Conservation (phyloP, 371 early-diverging fungal genomes). For the Funneliformis caledonium region DNA sequence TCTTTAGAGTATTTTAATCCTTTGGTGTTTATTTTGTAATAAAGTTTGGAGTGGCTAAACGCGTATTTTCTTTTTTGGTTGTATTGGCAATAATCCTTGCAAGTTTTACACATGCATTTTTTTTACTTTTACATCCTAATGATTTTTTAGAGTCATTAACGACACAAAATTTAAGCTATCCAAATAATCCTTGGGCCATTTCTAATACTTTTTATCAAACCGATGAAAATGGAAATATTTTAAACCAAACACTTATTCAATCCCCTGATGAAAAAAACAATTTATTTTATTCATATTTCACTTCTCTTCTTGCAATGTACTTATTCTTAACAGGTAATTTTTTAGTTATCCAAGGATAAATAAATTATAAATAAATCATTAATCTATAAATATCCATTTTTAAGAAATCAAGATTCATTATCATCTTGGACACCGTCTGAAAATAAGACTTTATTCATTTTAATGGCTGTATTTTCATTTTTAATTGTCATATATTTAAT, state of each 20-base stretch:
- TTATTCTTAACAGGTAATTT: constrained; percentile 14
- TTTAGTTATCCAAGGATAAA: too few relatives aligned
- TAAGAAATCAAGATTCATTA: too few relatives aligned
- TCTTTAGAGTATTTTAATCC: not conserved
- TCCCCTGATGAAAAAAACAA: not conserved
- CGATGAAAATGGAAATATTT: not conserved
- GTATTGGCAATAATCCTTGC: not conserved
- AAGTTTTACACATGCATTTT: constrained; percentile 22
- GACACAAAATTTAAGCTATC: not conserved
- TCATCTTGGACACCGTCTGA: too few relatives aligned
- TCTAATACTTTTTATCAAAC: not conserved
- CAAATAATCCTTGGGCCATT: constrained; percentile 28
- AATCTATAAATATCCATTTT: too few relatives aligned
- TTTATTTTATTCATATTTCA: not conserved
- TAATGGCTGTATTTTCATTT: constrained; percentile 7
- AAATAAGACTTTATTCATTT: too few relatives aligned
- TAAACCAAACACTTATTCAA: not conserved
- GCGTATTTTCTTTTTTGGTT: not conserved
- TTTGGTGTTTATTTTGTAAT: constrained; percentile 22
- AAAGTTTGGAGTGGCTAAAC: constrained; percentile 1
- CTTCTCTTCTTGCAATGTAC: constrained; percentile 2
- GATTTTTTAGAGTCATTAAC: not conserved
- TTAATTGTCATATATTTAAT: constrained; percentile 3
- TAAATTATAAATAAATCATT: too few relatives aligned
- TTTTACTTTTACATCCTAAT: not conserved